Evolutionary conservation across 1,284 basidiomycete species (phyloP), one percentile per base, ranked within the genome.

Genomic region (Amylostereum chailletii): DNA sequence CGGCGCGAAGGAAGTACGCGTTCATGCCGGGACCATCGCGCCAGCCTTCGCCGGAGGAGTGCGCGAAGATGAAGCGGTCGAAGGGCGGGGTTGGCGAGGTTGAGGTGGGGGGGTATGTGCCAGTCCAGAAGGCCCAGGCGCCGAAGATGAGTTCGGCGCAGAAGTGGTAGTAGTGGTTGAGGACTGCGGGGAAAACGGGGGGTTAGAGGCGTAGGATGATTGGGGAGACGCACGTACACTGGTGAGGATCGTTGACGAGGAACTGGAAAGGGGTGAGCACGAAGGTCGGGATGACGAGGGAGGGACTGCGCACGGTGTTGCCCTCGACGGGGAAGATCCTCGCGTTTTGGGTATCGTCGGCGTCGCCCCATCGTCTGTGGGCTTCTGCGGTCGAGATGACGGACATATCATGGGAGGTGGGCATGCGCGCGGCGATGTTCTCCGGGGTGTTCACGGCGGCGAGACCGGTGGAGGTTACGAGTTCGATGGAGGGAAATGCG

Each of bases 161-260:
- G 55, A 89, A 82, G 65, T 91, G 88, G 65, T 90, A 91, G 63
- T 89, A 90, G 62, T 91, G 88, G 49, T 75, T 71, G 32, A 90
- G 74, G 70, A 90, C 74, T 76, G 46, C 4, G 34, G 4, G 37
- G 37, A 34, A 7, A 32, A 37, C 3, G 10, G 43, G 57, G 38
- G 57, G 47, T 26, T 45, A 10, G 27, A 34, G 45, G 5, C 19
- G 30, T 50, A 42, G 10, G 11, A 2, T 19, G 30, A 26, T 27
- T 19, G 50, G 34, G 42, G 4, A 33, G 34, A 29, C 19, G 30
- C 30, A 52, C 68, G 34, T 50, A 69, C 69, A 86, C 60, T 86
- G 83, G 5, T 62, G 51, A 1, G 83, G 83, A 54, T 86, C 84
- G 60, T 86, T 85, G 58, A 80, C 70, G 40, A 86, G 67, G 11